Evolutionary conservation across 2,329 filamentous ascomycete genomes (phyloP).

Genomic region (Rhynchosporium graminicola): DNA sequence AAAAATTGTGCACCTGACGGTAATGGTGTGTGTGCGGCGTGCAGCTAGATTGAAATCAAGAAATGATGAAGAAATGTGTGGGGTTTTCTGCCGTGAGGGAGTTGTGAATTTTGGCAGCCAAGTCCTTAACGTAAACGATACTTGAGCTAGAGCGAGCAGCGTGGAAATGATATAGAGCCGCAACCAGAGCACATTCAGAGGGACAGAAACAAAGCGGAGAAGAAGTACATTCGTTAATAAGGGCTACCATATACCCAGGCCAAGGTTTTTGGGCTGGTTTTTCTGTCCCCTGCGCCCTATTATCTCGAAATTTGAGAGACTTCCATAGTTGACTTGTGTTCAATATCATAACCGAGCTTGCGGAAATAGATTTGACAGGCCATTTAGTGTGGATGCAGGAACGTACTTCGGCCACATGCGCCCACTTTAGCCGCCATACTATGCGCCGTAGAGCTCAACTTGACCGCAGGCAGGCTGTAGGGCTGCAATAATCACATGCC

Average conservation of each 20-base stretch:
- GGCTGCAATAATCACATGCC: conserved; percentile 3
- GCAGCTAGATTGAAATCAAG: too few relatives aligned
- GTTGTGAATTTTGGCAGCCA: too few relatives aligned
- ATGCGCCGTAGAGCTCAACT: background rate
- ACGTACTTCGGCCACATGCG: too few relatives aligned
- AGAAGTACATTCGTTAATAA: conserved; percentile 1
- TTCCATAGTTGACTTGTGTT: background rate
- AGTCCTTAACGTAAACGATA: background rate
- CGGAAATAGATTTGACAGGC: background rate
- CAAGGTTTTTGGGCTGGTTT: background rate
- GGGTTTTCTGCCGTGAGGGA: too few relatives aligned
- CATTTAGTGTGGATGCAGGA: background rate
- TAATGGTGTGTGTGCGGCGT: too few relatives aligned
- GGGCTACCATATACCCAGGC: conserved; percentile 4
- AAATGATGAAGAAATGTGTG: too few relatives aligned
- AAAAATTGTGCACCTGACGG: too few relatives aligned
- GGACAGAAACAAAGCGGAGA: background rate
- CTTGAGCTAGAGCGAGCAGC: background rate
- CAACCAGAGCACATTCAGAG: conserved; percentile 5
- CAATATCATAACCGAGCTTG: background rate
- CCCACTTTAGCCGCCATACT: too few relatives aligned
- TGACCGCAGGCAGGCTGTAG: background rate
- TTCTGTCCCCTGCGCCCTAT: background rate
- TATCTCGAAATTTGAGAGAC: background rate
- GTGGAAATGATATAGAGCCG: background rate